phyloP scores from a whole-genome alignment of 2,329 filamentous ascomycete species.

The Alternaria postmessia region DNA sequence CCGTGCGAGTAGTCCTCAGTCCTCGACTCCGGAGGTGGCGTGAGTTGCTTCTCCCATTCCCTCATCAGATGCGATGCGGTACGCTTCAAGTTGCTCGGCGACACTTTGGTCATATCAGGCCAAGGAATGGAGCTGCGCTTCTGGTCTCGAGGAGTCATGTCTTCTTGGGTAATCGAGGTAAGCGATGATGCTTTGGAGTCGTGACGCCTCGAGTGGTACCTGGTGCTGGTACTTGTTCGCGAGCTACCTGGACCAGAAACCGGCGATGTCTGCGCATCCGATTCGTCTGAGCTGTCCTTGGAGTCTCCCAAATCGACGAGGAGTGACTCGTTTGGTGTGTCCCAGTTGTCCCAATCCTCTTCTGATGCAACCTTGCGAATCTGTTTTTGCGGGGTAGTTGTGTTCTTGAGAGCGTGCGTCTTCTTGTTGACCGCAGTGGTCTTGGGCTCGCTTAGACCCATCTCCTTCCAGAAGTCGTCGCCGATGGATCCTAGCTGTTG shows the following conservation, averaged over 20 bases:
- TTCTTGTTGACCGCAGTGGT: constrained; percentile 47
- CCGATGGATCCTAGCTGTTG: constrained; percentile 48
- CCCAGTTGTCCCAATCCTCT: constrained; percentile 66
- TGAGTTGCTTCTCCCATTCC: constrained; percentile 86
- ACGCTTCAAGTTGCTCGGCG: constrained; percentile 78
- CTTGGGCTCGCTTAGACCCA: constrained; percentile 52
- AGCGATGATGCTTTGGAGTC: constrained; percentile 50
- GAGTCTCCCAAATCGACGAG: constrained; percentile 48
- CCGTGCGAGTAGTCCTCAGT: constrained; percentile 42
- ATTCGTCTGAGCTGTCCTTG: constrained; percentile 57
- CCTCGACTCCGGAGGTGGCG: constrained; percentile 54
- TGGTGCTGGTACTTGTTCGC: constrained; percentile 63
- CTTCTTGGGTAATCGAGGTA: constrained; percentile 31
- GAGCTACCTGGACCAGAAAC: constrained; percentile 56
- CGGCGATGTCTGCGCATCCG: constrained; percentile 58
- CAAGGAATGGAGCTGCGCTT: constrained; percentile 63
- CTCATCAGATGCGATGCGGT: constrained; percentile 88
- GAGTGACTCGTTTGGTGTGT: constrained; percentile 54
- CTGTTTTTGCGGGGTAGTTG: constrained; percentile 50
- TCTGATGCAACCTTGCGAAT: constrained; percentile 51
- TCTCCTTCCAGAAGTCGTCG: constrained; percentile 55
- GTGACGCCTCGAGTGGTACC: constrained; percentile 54
- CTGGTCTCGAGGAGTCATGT: constrained; percentile 32
- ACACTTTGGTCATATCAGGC: constrained; percentile 74
- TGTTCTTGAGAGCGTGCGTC: constrained; percentile 49